phyloP scores from a whole-genome alignment of 1,284 basidiomycete genomes.

The Malassezia brasiliensis region DNA sequence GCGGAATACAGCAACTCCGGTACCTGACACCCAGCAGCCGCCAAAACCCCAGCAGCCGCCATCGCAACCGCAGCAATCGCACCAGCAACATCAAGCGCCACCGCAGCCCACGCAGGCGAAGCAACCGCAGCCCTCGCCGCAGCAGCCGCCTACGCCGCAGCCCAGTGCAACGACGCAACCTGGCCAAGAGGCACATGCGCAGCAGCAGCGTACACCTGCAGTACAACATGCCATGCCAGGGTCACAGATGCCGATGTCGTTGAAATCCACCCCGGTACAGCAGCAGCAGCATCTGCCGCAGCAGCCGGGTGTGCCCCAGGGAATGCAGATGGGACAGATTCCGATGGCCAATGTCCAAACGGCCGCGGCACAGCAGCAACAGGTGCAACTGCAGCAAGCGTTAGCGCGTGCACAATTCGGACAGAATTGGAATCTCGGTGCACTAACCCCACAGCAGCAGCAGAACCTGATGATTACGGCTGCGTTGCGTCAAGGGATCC shows the following conservation, averaged over 20 bases:
- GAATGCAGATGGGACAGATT: constrained; percentile 5
- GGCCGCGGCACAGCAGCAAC: constrained; percentile 8
- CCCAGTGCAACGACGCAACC: neutral
- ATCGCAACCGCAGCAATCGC: neutral
- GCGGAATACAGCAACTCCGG: no score
- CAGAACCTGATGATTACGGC: constrained; percentile 38
- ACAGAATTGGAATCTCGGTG: constrained; percentile 23
- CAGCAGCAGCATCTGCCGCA: constrained; percentile 1
- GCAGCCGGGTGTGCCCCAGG: neutral
- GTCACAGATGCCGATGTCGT: neutral
- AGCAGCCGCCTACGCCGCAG: neutral
- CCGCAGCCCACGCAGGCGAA: neutral
- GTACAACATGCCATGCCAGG: neutral
- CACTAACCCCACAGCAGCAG: constrained; percentile 34
- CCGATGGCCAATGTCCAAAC: constrained; percentile 5
- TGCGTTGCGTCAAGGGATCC: constrained; percentile 35
- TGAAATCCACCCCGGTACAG: neutral
- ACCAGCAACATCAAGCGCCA: neutral
- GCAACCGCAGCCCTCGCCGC: neutral
- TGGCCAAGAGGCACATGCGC: neutral
- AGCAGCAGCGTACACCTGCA: neutral
- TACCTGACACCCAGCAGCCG: no score
- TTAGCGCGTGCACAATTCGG: constrained; percentile 2
- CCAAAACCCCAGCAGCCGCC: no score
- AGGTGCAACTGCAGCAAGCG: constrained; percentile 19